A percentile compares a stretch with the other conserved stretches of the same genome.
phyloP scores from a whole-genome alignment of 495 filamentous ascomycete species.

The Ascodesmis nigricans region DNA sequence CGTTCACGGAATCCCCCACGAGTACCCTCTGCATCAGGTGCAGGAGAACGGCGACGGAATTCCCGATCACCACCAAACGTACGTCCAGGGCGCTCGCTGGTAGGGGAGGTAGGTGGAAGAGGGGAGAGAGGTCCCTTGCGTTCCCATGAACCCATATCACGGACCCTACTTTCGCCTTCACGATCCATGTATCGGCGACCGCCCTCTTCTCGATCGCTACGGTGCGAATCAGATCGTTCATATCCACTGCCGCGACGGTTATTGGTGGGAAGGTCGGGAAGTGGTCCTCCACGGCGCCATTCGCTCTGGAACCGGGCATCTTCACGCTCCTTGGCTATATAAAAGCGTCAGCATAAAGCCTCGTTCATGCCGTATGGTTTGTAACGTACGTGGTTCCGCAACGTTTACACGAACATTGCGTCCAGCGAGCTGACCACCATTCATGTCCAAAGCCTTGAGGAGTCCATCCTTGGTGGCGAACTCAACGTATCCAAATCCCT shows the following conservation, averaged over 20 bases:
- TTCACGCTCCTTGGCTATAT: conserved; percentile 49
- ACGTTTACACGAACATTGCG: conserved; percentile 72
- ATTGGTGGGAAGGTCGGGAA: conserved; percentile 35
- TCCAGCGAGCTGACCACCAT: conserved; percentile 58
- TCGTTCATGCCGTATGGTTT: not conserved
- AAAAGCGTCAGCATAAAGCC: conserved; percentile 4
- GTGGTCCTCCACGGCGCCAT: conserved; percentile 79
- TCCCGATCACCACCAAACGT: conserved; percentile 41
- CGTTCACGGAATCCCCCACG: conserved; percentile 13
- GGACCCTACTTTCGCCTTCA: conserved; percentile 49
- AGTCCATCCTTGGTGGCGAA: conserved; percentile 73
- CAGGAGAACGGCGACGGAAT: conserved; percentile 18
- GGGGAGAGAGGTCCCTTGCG: conserved; percentile 81
- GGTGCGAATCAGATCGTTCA: conserved; percentile 30
- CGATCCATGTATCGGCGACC: conserved; percentile 28
- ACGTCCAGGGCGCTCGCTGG: conserved; percentile 44
- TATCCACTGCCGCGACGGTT: conserved; percentile 19
- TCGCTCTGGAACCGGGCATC: conserved; percentile 45
- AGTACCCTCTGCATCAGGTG: conserved; percentile 9
- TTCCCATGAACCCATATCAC: conserved; percentile 86
- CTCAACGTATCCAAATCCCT: conserved; percentile 95
- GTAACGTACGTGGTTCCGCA: conserved; percentile 55
- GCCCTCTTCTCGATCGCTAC: conserved; percentile 32
- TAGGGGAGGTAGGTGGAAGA: conserved; percentile 31
- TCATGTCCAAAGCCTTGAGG: conserved; percentile 70